A percentile compares a stretch with the other conserved stretches of the same genome.
phyloP scores from a whole-genome alignment of 1,284 basidiomycete species.

The Ceratobasidium sp. region DNA sequence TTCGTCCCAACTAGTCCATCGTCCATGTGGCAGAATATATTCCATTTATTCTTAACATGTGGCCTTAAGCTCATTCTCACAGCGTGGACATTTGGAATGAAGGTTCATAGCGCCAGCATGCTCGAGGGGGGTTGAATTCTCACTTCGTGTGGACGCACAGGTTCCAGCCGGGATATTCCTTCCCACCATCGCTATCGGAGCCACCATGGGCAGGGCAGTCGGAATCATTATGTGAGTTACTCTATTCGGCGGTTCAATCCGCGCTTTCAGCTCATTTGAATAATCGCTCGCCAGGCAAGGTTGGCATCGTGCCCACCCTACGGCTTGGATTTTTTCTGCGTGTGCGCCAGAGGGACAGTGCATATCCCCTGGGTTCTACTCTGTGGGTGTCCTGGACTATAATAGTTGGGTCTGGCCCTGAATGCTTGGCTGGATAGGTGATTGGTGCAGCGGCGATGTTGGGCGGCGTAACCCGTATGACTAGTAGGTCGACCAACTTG shows the following conservation, averaged over 20 bases:
- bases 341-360: constrained; percentile 77
- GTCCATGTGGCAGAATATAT: constrained; percentile 72
- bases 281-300: constrained; percentile 63
- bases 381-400: constrained; percentile 54
- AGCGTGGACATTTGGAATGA: constrained; percentile 81
- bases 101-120: constrained; percentile 59
- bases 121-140: background rate
- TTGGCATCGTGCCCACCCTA: constrained; percentile 68
- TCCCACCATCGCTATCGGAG: constrained; percentile 77
- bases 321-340: constrained; percentile 72
- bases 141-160: constrained; percentile 53
- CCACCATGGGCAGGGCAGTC: constrained; percentile 73
- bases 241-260: background rate
- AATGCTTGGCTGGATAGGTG: constrained; percentile 52
- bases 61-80: constrained; percentile 70
- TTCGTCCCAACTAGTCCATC: constrained; percentile 60
- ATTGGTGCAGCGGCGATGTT: constrained; percentile 84
- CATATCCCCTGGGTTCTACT: constrained; percentile 84
- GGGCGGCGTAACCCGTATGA: constrained; percentile 84
- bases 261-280: background rate
- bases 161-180: constrained; percentile 79
- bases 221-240: constrained; percentile 71
- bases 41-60: constrained; percentile 70
- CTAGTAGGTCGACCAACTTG: constrained; percentile 60
- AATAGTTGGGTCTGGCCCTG: background rate